Evolutionary conservation across 495 filamentous ascomycete species (phyloP).

Genomic region (Ramalina intermedia): DNA sequence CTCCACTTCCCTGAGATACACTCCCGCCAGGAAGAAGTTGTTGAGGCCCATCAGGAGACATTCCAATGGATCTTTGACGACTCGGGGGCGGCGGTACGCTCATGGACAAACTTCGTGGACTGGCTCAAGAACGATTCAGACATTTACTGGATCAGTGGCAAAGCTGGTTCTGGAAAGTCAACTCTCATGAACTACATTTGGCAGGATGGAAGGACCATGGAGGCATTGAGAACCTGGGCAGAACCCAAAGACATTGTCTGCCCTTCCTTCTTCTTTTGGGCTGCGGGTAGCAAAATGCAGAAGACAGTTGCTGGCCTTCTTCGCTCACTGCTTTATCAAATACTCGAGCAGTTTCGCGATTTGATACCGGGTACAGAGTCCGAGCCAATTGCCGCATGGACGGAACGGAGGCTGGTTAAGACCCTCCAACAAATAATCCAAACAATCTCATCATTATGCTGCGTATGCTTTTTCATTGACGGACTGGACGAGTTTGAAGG

Average conservation of each 20-base stretch:
- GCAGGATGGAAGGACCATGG: slow-evolving; percentile 6
- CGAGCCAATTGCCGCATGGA: not conserved
- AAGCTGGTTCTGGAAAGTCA: slow-evolving; percentile 32
- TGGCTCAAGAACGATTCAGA: slow-evolving; percentile 22
- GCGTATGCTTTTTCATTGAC: slow-evolving; percentile 36
- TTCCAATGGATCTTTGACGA: not conserved
- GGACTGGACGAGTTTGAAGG: slow-evolving; percentile 29
- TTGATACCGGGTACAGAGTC: too few relatives aligned
- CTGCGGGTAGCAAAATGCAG: slow-evolving; percentile 21
- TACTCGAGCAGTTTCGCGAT: slow-evolving; percentile 20
- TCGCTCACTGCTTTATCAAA: slow-evolving; percentile 27
- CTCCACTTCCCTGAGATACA: not conserved
- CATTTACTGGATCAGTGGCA: slow-evolving; percentile 26
- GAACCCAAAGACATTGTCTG: slow-evolving; percentile 18
- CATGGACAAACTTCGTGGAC: slow-evolving; percentile 7
- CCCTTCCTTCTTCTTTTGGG: slow-evolving; percentile 35
- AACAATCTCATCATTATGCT: not conserved
- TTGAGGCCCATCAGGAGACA: not conserved
- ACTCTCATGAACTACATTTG: slow-evolving; percentile 30
- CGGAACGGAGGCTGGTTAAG: not conserved
- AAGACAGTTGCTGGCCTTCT: slow-evolving; percentile 30
- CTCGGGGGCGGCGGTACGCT: not conserved
- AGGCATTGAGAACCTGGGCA: slow-evolving; percentile 18
- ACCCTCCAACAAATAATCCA: not conserved
- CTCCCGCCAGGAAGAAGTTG: not conserved